Evolutionary conservation across 176 grass and related monocot genomes (phyloP).

Genomic region (Eleusine indica): DNA sequence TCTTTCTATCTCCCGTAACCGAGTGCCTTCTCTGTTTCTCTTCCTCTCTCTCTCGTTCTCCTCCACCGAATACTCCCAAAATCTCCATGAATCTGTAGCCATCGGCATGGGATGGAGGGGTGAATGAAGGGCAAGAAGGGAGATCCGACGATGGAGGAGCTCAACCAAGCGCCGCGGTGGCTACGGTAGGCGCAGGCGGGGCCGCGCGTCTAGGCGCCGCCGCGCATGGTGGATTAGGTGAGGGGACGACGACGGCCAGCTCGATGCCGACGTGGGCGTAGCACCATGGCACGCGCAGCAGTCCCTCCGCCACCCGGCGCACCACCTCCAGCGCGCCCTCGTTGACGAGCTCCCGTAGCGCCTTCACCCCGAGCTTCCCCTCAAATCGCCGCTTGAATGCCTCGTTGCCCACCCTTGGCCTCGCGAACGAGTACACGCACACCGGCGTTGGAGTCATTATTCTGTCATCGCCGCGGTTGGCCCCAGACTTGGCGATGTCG

Average conservation of each 20-base stretch:
- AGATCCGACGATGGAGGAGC: no score
- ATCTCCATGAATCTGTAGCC: no score
- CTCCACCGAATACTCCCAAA: no score
- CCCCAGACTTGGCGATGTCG: slow-evolving; percentile 70
- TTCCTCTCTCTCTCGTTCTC: no score
- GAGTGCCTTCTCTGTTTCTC: no score
- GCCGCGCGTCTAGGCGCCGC: no score
- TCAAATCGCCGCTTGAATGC: slow-evolving; percentile 72
- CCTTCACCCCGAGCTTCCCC: slow-evolving; percentile 64
- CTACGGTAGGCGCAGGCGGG: no score
- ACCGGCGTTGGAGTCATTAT: slow-evolving; percentile 9
- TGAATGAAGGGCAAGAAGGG: no score
- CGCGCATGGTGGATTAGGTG: no score
- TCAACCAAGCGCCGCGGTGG: no score
- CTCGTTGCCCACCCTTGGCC: slow-evolving; percentile 79
- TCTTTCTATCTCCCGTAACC: no score
- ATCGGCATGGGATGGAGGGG: no score
- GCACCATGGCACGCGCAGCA: slow-evolving; percentile 71
- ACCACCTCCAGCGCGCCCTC: slow-evolving; percentile 61
- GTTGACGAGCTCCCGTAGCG: slow-evolving; percentile 73
- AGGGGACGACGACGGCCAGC: slow-evolving; percentile 9
- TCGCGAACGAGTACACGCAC: slow-evolving; percentile 76
- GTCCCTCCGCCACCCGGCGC: slow-evolving; percentile 43
- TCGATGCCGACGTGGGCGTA: slow-evolving; percentile 80
- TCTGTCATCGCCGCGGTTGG: slow-evolving; percentile 20